Percentiles rank a stretch among this genome's conserved stretches.
Evolutionary conservation across 257 asterid species (phyloP).

Genomic region (Salvia rosmarinus): DNA sequence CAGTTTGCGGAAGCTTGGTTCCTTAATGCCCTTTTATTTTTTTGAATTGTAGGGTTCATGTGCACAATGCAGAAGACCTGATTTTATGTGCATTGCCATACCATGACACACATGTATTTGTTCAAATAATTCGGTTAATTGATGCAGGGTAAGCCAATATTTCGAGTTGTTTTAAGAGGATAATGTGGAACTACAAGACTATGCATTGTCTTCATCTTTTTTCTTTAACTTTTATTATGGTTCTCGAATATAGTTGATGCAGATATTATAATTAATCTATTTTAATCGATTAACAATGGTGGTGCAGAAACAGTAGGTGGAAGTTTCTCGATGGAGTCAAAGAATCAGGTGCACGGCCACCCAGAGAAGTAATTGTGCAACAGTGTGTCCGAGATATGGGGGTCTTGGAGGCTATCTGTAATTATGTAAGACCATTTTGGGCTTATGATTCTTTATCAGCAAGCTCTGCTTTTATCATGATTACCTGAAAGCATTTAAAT

Average conservation of each 20-base stretch:
- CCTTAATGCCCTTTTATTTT: neutral
- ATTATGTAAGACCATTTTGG: conserved; percentile 57
- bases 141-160: conserved; percentile 60
- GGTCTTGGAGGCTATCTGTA: conserved; percentile 75
- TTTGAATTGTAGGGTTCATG: conserved; percentile 63
- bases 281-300: conserved; percentile 34
- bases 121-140: conserved; percentile 70
- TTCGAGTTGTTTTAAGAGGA: conserved; percentile 1
- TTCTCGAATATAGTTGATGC: conserved; percentile 1
- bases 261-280: neutral
- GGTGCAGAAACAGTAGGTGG: conserved; percentile 81
- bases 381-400: conserved; percentile 76
- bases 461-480: neutral
- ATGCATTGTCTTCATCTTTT: conserved; percentile 2
- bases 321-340: conserved; percentile 89
- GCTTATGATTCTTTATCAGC: conserved; percentile 18
- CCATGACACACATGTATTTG: conserved; percentile 86
- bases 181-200: neutral
- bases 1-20: neutral
- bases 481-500: conserved; percentile 33
- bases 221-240: neutral
- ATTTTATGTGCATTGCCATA: conserved; percentile 85
- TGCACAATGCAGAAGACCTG: conserved; percentile 70
- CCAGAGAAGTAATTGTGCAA: conserved; percentile 84
- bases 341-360: conserved; percentile 77